Conservation (phyloP, 805 yeast genomes). For the Yamadazyma kitorensis region DNA sequence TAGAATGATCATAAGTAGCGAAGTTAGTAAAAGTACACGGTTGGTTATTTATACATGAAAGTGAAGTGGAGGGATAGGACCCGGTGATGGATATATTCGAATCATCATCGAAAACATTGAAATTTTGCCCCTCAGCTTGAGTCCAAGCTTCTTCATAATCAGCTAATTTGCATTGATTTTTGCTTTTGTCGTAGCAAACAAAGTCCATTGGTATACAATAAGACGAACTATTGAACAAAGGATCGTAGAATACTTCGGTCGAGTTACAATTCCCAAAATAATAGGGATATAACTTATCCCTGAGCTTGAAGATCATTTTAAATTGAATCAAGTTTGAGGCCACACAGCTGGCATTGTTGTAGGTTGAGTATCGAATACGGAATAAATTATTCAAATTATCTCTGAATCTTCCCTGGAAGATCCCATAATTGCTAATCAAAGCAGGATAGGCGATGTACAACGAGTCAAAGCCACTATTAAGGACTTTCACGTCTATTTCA, state of each 20-base stretch:
- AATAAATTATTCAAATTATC: constrained; percentile 9
- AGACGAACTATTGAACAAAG: constrained; percentile 4
- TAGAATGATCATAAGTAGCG: not conserved
- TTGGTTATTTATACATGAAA: constrained; percentile 8
- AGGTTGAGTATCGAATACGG: constrained; percentile 9
- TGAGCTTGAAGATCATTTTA: constrained; percentile 9
- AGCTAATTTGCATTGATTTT: constrained; percentile 2
- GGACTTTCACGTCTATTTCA: constrained; percentile 11
- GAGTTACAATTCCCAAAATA: constrained; percentile 13
- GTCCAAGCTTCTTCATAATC: constrained; percentile 2
- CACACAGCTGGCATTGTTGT: constrained; percentile 7
- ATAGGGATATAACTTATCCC: constrained; percentile 9
- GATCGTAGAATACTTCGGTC: constrained; percentile 8
- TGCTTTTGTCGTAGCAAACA: constrained; percentile 4
- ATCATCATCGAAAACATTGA: not conserved
- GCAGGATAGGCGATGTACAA: constrained; percentile 13
- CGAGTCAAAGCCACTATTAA: constrained; percentile 5
- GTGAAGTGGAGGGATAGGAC: constrained; percentile 4
- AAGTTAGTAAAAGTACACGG: constrained; percentile 3
- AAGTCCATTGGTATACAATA: constrained; percentile 9
- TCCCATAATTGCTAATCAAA: not conserved
- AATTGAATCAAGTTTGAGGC: constrained; percentile 11
- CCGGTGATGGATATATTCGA: constrained; percentile 6
- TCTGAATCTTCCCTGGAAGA: constrained; percentile 4
- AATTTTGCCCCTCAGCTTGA: constrained; percentile 1